Percentiles rank a stretch among this genome's conserved stretches.
These are phyloP conservation scores for Aschersonia sp. DNA, from an alignment of 2,329 filamentous ascomycete species.

Conservation along the genomic window DNA sequence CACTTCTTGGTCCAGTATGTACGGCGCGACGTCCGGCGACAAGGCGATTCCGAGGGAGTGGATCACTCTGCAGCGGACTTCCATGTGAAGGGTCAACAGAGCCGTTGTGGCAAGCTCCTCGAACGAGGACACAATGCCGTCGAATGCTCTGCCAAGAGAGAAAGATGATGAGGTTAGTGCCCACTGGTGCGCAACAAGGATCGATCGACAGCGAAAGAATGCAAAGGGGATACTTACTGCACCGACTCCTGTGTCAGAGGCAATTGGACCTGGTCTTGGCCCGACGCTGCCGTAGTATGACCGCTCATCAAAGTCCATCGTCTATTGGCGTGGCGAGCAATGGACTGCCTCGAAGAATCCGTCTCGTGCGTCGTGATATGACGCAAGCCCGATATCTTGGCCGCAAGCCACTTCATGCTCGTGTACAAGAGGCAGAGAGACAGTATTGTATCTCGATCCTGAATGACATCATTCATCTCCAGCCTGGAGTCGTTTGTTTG, in stretches of 20 bases:
- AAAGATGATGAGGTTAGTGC: constrained; percentile 9
- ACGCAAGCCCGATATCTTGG: constrained; percentile 66
- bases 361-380: constrained; percentile 65
- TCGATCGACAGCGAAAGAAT: background rate
- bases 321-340: constrained; percentile 45
- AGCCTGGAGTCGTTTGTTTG: constrained; percentile 46
- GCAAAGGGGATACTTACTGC: constrained; percentile 35
- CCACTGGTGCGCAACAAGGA: background rate
- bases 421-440: constrained; percentile 83
- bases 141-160: constrained; percentile 49
- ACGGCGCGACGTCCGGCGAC: constrained; percentile 45
- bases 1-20: constrained; percentile 55
- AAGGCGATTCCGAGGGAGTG: constrained; percentile 55
- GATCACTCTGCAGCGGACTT: constrained; percentile 73
- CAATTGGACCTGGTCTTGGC: constrained; percentile 59
- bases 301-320: constrained; percentile 75
- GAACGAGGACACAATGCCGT: constrained; percentile 72
- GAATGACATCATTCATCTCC: constrained; percentile 70
- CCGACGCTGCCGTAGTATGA: constrained; percentile 39
- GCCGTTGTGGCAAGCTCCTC: constrained; percentile 66
- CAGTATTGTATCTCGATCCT: constrained; percentile 73
- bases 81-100: constrained; percentile 75
- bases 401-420: constrained; percentile 94
- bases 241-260: constrained; percentile 80
- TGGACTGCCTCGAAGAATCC: constrained; percentile 43